Evolutionary conservation across 75 land plant genomes (phyloP).

Genomic region (Pinus tabuliformis): DNA sequence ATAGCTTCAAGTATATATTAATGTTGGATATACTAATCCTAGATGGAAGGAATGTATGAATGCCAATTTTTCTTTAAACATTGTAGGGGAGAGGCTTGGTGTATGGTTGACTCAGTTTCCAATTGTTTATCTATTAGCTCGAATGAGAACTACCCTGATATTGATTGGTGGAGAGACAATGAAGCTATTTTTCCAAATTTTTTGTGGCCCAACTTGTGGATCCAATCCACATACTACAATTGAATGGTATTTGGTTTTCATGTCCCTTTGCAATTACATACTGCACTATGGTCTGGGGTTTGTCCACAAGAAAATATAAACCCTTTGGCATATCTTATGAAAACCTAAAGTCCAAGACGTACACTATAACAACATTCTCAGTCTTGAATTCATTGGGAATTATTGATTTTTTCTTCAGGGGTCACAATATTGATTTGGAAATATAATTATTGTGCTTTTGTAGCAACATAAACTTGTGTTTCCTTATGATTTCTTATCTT

Average conservation of each 20-base stretch:
- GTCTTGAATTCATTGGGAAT: slow-evolving; percentile 59
- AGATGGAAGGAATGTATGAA: background rate
- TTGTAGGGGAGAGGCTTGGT: slow-evolving; percentile 50
- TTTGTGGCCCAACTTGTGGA: slow-evolving; percentile 42
- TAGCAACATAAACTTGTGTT: background rate
- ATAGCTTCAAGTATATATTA: too few relatives aligned
- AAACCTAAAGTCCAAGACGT: slow-evolving; percentile 6
- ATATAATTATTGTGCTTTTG: slow-evolving; percentile 40
- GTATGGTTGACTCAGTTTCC: slow-evolving; percentile 48
- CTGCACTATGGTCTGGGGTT: slow-evolving; percentile 45
- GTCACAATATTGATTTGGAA: slow-evolving; percentile 64
- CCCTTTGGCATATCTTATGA: slow-evolving; percentile 46
- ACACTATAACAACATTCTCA: slow-evolving; percentile 23
- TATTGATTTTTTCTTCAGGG: slow-evolving; percentile 56
- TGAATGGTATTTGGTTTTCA: slow-evolving; percentile 62
- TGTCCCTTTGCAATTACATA: slow-evolving; percentile 58
- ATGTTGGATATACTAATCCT: background rate
- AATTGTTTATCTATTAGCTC: slow-evolving; percentile 56
- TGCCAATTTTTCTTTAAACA: background rate
- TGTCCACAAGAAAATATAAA: slow-evolving; percentile 41
- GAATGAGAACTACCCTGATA: slow-evolving; percentile 53
- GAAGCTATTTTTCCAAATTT: slow-evolving; percentile 54
- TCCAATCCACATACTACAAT: slow-evolving; percentile 36
- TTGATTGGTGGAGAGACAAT: slow-evolving; percentile 57
- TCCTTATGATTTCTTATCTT: background rate